Percentiles rank a stretch among this genome's conserved stretches.
Conservation (phyloP, 2,329 filamentous ascomycete species). For the Neopestalotiopsis sp. region DNA sequence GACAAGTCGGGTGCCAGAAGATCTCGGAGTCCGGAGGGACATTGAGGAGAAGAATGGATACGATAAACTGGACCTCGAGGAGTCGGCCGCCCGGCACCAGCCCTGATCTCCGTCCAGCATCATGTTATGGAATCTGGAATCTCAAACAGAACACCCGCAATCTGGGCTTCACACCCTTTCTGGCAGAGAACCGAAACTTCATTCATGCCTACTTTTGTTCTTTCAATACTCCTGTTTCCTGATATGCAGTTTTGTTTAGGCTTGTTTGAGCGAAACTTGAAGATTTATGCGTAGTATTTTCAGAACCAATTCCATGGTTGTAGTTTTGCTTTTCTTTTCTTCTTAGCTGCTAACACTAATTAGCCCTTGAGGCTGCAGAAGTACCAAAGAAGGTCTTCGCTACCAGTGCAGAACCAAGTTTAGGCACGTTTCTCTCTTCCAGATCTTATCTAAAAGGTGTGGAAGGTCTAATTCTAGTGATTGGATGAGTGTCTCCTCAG, state of each 20-base stretch:
- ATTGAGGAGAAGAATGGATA: neutral
- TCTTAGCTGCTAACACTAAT: neutral
- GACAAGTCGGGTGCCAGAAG: neutral
- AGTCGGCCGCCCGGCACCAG: neutral
- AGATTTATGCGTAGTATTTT: neutral
- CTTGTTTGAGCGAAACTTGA: constrained; percentile 12
- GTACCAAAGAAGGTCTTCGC: neutral
- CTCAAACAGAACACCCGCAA: constrained; percentile 4
- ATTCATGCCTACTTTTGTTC: neutral
- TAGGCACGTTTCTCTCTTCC: neutral
- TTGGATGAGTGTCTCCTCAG: neutral
- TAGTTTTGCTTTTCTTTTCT: neutral
- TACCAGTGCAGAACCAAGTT: neutral
- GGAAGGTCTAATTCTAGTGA: neutral
- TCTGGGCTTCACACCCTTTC: constrained; percentile 6
- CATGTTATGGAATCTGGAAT: neutral
- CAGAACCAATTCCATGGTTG: neutral
- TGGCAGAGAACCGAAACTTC: constrained; percentile 1
- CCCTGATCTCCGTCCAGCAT: constrained; percentile 9
- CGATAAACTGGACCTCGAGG: neutral
- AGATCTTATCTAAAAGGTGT: neutral
- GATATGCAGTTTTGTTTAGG: constrained; percentile 7
- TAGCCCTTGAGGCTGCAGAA: neutral
- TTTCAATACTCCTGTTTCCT: neutral
- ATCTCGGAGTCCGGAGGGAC: neutral